These are phyloP conservation scores for Aspergillus neotritici DNA, from an alignment of 2,329 filamentous ascomycete genomes.

Conservation along the genomic window DNA sequence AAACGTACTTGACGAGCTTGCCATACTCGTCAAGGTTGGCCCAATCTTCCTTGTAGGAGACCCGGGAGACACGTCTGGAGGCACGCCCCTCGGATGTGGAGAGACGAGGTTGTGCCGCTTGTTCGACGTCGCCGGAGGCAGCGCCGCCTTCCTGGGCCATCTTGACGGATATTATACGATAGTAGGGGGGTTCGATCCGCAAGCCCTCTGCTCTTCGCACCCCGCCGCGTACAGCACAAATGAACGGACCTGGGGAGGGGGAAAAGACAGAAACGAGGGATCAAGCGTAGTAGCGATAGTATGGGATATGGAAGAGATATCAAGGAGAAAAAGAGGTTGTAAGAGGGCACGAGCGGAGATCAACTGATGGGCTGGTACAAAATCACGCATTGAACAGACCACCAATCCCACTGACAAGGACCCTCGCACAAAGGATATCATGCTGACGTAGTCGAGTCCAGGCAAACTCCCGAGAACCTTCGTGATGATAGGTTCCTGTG, in stretches of 20 bases:
- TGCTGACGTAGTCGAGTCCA: conserved; percentile 29
- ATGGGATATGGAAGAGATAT: background rate
- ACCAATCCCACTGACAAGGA: background rate
- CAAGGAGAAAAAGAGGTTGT: background rate
- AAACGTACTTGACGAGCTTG: conserved; percentile 62
- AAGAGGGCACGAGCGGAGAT: background rate
- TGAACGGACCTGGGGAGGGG: conserved; percentile 4
- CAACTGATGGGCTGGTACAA: background rate
- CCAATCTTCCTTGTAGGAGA: conserved; percentile 30
- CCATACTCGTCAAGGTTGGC: conserved; percentile 55
- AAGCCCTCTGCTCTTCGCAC: conserved; percentile 3
- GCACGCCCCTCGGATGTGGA: conserved; percentile 18
- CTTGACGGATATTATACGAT: conserved; percentile 1
- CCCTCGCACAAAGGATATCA: conserved; percentile 18
- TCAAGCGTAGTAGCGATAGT: background rate
- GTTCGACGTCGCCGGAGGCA: conserved; percentile 15
- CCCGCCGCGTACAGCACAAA: background rate
- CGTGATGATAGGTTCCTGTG: background rate
- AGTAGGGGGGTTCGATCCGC: conserved; percentile 3
- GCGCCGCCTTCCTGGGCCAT: conserved; percentile 20
- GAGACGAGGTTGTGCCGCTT: conserved; percentile 15
- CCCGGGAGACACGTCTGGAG: conserved; percentile 30
- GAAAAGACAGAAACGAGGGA: conserved; percentile 1
- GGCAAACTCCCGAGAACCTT: conserved; percentile 14
- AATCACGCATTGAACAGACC: background rate